phyloP scores from a whole-genome alignment of 2,329 filamentous ascomycete species.

The Fusarium goolgardi region DNA sequence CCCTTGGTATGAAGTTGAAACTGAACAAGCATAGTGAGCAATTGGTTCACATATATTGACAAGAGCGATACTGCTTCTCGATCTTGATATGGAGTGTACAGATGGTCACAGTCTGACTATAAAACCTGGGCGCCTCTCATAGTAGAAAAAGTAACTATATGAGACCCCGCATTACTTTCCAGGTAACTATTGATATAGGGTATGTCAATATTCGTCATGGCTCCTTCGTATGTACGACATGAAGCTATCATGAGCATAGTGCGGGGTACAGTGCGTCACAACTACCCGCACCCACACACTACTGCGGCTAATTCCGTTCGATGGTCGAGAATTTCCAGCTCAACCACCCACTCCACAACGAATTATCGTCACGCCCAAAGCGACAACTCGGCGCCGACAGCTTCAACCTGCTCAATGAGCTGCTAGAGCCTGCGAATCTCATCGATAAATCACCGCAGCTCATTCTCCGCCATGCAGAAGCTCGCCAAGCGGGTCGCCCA shows the following conservation, averaged over 20 bases:
- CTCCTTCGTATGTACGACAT: not conserved
- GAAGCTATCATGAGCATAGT: slow-evolving; percentile 42
- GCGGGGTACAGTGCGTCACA: not conserved
- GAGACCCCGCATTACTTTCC: not conserved
- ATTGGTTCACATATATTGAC: not conserved
- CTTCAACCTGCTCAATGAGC: slow-evolving; percentile 44
- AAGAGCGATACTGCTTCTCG: not conserved
- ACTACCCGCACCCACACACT: slow-evolving; percentile 9
- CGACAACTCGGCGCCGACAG: slow-evolving; percentile 43
- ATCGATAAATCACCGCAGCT: slow-evolving; percentile 22
- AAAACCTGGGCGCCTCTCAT: not conserved
- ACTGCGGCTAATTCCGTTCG: slow-evolving; percentile 38
- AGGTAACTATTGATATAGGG: not conserved
- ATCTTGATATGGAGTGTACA: not conserved
- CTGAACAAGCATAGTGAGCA: not conserved
- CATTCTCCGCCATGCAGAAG: slow-evolving; percentile 71
- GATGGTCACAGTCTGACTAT: not conserved
- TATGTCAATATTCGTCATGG: not conserved
- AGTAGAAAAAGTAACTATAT: accelerated
- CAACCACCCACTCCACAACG: slow-evolving; percentile 42
- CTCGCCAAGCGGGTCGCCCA: slow-evolving; percentile 73
- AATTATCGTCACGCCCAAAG: slow-evolving; percentile 41
- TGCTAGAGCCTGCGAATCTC: slow-evolving; percentile 38
- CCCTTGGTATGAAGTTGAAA: too few relatives aligned
- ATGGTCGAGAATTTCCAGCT: slow-evolving; percentile 47